Conservation (phyloP, 1,139 yeast species). For the Magnusiomyces fungicola region DNA sequence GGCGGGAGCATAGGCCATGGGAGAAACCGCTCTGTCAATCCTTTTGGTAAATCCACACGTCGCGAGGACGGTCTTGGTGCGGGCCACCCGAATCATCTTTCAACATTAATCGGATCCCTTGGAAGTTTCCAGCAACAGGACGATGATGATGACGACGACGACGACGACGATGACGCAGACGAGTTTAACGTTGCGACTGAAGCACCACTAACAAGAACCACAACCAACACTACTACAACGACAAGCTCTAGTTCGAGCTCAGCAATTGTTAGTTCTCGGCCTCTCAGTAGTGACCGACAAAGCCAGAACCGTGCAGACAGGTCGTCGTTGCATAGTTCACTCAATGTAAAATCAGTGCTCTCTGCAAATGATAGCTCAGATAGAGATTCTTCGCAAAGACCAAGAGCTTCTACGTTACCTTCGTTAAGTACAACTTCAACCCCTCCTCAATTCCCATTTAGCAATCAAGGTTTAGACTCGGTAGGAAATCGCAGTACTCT, state of each 20-base stretch:
- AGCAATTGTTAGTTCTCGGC: background rate
- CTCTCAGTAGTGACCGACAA: background rate
- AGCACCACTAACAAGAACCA: background rate
- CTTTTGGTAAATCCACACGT: background rate
- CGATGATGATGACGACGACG: background rate
- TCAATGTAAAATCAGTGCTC: background rate
- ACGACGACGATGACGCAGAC: background rate
- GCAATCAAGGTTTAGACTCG: too few relatives aligned
- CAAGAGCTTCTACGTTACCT: slow-evolving; percentile 17
- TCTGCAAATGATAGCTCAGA: background rate
- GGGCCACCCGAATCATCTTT: background rate
- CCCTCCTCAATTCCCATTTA: too few relatives aligned
- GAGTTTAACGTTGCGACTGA: background rate
- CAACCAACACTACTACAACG: background rate
- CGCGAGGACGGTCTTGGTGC: background rate
- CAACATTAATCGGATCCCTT: background rate
- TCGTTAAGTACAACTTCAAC: slow-evolving; percentile 6
- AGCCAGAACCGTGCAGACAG: background rate
- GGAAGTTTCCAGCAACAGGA: background rate
- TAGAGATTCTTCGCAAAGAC: background rate
- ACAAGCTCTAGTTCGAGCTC: slow-evolving; percentile 1
- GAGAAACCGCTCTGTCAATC: background rate
- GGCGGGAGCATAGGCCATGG: background rate
- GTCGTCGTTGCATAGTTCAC: background rate
- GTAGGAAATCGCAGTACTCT: too few relatives aligned